These are phyloP conservation scores for Parachlorella kessleri DNA, from an alignment of 139 green algal genomes.

Conservation along the genomic window DNA sequence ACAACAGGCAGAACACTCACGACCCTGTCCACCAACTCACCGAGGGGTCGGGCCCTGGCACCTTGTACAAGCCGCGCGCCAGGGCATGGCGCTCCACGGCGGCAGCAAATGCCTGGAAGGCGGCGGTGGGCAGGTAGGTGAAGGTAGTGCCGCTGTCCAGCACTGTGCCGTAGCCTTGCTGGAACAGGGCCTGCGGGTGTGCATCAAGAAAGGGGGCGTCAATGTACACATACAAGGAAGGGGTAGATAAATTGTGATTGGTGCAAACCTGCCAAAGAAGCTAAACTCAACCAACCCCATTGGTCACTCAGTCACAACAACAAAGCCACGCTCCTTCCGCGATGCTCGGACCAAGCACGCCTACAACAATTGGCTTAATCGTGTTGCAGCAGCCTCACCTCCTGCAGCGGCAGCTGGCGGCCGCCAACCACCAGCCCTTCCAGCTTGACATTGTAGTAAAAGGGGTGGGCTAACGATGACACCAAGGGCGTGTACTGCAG, in stretches of 20 bases:
- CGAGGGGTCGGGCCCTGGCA: constrained; percentile 32
- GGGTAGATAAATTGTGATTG: too few species aligned
- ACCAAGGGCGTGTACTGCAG: constrained; percentile 72
- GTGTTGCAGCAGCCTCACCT: constrained; percentile 43
- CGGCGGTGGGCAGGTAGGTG: constrained; percentile 84
- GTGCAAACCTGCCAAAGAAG: too few species aligned
- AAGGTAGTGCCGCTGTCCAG: constrained; percentile 97
- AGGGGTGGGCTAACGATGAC: constrained; percentile 38
- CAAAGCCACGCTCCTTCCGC: neutral
- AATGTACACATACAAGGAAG: too few species aligned
- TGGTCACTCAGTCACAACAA: too few species aligned
- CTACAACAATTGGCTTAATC: neutral
- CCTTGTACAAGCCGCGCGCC: constrained; percentile 9
- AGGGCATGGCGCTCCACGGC: constrained; percentile 24
- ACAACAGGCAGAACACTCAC: constrained; percentile 14
- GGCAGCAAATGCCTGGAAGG: constrained; percentile 63
- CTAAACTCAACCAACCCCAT: too few species aligned
- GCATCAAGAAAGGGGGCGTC: too few species aligned
- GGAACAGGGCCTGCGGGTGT: constrained; percentile 21
- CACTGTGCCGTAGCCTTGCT: constrained; percentile 85
- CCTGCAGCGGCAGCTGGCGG: constrained; percentile 22
- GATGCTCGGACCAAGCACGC: neutral
- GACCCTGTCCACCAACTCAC: constrained; percentile 27
- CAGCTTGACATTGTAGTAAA: constrained; percentile 86
- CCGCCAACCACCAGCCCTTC: constrained; percentile 64